A percentile compares a stretch with the other conserved stretches of the same genome.
These are phyloP conservation scores for Spathaspora gorwiae DNA, from an alignment of 805 yeast species.

Conservation along the genomic window DNA sequence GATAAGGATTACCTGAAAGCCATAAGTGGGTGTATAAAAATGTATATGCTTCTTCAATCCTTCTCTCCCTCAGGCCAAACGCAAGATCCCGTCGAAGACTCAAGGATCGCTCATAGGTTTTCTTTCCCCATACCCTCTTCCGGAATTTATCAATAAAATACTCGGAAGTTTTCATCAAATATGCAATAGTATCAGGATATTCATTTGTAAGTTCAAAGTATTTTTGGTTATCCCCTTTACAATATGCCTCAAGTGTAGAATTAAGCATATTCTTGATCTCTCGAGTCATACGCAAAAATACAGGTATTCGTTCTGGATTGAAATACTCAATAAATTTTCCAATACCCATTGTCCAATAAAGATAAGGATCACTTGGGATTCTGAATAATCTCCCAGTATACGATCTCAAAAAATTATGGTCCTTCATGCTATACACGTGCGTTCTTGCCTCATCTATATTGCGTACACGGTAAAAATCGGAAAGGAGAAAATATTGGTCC, in stretches of 20 bases:
- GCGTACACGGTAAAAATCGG: constrained; percentile 22
- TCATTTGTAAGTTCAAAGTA: background rate
- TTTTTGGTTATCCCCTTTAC: background rate
- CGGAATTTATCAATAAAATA: no score
- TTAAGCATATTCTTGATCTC: background rate
- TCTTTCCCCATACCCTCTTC: no score
- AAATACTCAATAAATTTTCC: constrained; percentile 4
- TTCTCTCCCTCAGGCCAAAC: no score
- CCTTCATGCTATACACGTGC: constrained; percentile 5
- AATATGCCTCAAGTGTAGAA: background rate
- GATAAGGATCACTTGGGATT: background rate
- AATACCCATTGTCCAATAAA: constrained; percentile 3
- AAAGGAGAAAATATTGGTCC: constrained; percentile 17
- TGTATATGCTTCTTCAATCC: no score
- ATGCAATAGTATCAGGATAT: background rate
- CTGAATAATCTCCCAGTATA: constrained; percentile 2
- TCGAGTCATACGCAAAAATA: background rate
- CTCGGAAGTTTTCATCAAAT: background rate
- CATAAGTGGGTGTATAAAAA: no score
- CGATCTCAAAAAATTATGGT: constrained; percentile 1
- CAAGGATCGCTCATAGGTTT: no score
- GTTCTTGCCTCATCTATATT: constrained; percentile 9
- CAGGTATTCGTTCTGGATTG: constrained; percentile 1
- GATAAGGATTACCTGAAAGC: no score
- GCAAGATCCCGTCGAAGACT: no score